A percentile compares a stretch with the other conserved stretches of the same genome.
phyloP scores from a whole-genome alignment of 768 basidiomycete species.

The Myochromella boudieri region DNA sequence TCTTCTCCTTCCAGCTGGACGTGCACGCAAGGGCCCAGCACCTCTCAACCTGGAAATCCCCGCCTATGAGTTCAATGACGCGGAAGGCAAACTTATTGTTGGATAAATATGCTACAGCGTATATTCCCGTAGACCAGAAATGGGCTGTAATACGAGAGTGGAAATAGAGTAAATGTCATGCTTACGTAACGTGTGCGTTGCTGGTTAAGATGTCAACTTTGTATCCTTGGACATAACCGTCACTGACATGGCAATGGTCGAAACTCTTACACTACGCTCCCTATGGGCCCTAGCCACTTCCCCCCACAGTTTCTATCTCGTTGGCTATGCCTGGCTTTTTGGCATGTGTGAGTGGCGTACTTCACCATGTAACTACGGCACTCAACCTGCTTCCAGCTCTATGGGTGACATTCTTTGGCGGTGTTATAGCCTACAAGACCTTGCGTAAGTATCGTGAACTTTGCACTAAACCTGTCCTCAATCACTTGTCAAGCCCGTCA shows the following conservation, averaged over 20 bases:
- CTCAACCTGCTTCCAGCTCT: conserved; percentile 32
- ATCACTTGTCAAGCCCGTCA: conserved; percentile 50
- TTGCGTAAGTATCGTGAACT: conserved; percentile 45
- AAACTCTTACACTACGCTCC: conserved; percentile 35
- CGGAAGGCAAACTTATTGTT: conserved; percentile 81
- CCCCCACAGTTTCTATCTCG: conserved; percentile 43
- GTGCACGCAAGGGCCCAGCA: conserved; percentile 94
- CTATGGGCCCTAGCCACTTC: conserved; percentile 31
- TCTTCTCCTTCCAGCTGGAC: conserved; percentile 62
- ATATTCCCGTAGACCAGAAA: conserved; percentile 26
- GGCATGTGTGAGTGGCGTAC: conserved; percentile 60
- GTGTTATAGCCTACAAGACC: conserved; percentile 59
- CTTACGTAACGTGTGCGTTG: conserved; percentile 17
- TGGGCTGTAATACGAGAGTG: conserved; percentile 9
- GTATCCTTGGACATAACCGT: too few relatives aligned
- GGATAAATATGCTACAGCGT: conserved; percentile 51
- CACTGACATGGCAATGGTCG: conserved; percentile 31
- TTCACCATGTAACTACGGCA: neutral
- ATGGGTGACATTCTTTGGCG: conserved; percentile 73
- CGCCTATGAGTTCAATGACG: conserved; percentile 83
- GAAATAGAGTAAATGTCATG: conserved; percentile 11
- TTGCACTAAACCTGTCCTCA: neutral
- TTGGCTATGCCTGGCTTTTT: conserved; percentile 63
- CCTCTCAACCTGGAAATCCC: conserved; percentile 97
- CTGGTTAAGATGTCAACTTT: too few relatives aligned